These are phyloP conservation scores for Astrocystis sublimbata DNA, from an alignment of 495 filamentous ascomycete genomes.

Conservation along the genomic window DNA sequence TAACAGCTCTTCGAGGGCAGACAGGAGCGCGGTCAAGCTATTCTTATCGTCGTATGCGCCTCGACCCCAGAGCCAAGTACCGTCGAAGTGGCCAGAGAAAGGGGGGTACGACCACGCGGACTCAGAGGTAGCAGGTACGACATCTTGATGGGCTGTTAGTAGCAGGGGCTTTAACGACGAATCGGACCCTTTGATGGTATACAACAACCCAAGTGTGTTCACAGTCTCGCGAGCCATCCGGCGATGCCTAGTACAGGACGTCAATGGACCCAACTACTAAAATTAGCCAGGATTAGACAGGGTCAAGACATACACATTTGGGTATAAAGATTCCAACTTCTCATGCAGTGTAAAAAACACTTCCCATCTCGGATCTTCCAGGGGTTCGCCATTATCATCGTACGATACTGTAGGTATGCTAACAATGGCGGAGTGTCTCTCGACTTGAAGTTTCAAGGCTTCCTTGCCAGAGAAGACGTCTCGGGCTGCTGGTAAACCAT, in stretches of 20 bases:
- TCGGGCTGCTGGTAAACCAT: conserved; percentile 33
- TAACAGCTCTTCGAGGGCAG: conserved; percentile 59
- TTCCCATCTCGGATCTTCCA: conserved; percentile 39
- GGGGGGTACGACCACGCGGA: conserved; percentile 64
- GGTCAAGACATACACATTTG: conserved; percentile 33
- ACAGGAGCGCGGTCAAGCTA: conserved; percentile 61
- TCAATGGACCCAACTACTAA: no score
- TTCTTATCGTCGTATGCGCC: conserved; percentile 68
- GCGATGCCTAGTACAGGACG: conserved; percentile 27
- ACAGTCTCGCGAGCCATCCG: conserved; percentile 50
- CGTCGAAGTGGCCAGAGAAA: conserved; percentile 62
- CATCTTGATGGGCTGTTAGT: conserved; percentile 66
- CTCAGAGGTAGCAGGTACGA: conserved; percentile 61
- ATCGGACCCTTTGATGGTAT: conserved; percentile 58
- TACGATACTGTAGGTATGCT: conserved; percentile 37
- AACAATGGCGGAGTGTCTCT: conserved; percentile 37
- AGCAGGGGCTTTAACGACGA: conserved; percentile 58
- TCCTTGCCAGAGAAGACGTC: conserved; percentile 34
- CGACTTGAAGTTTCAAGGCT: conserved; percentile 36
- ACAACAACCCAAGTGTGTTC: conserved; percentile 62
- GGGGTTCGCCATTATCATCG: conserved; percentile 38
- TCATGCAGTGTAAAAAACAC: conserved; percentile 37
- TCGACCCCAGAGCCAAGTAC: conserved; percentile 64
- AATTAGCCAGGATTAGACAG: neutral
- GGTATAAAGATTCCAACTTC: conserved; percentile 35